These are phyloP conservation scores for Ceratobasidium sp. DNA, from an alignment of 1,284 basidiomycete genomes.

Conservation along the genomic window DNA sequence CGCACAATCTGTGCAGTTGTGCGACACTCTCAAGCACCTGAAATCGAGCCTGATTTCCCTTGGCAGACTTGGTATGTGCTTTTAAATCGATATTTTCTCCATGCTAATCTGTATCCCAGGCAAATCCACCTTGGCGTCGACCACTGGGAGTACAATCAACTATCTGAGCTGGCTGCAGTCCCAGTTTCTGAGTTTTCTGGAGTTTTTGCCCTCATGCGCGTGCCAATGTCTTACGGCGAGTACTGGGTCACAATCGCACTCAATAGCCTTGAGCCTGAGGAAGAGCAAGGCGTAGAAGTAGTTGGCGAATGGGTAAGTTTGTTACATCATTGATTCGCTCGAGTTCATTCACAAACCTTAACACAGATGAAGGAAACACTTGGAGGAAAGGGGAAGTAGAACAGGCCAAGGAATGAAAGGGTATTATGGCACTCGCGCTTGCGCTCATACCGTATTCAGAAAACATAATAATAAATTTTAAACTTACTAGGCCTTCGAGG, in stretches of 20 bases:
- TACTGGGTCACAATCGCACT: slow-evolving; percentile 32
- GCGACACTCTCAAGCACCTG: neutral
- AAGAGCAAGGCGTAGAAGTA: neutral
- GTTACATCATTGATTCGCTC: no score
- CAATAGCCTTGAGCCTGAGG: neutral
- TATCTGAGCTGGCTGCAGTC: neutral
- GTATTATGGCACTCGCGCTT: no score
- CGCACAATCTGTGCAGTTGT: neutral
- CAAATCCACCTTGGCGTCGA: neutral
- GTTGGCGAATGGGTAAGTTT: no score
- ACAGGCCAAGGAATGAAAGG: no score
- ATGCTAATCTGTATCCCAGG: neutral
- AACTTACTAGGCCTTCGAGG: no score
- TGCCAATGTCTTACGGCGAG: slow-evolving; percentile 1
- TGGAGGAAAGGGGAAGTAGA: no score
- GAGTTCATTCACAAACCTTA: no score
- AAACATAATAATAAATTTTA: no score
- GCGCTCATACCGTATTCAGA: no score
- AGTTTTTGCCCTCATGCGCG: slow-evolving; percentile 2
- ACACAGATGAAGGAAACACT: no score
- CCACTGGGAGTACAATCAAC: neutral
- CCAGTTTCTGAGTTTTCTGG: neutral
- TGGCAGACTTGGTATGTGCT: slow-evolving; percentile 1
- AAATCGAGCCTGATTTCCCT: neutral
- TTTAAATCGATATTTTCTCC: neutral